Conservation (phyloP, 495 filamentous ascomycete species). For the Aspergillus conjunctus region DNA sequence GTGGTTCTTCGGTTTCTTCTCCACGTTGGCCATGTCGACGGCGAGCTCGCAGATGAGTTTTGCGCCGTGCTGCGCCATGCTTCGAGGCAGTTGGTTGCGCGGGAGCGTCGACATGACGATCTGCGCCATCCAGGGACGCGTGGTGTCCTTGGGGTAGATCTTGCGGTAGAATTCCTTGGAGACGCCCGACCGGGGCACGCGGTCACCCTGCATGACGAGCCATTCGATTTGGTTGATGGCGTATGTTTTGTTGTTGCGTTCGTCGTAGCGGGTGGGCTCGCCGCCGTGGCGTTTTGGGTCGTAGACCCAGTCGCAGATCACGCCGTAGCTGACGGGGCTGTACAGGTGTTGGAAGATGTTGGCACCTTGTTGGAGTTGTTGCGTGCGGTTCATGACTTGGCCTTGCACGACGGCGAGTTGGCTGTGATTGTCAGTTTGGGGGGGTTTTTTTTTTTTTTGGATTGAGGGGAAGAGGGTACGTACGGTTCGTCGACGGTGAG, state of each 20-base stretch:
- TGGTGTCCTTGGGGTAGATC: conserved; percentile 7
- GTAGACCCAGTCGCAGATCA: conserved; percentile 51
- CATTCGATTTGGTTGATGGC: conserved; percentile 57
- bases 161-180: conserved; percentile 8
- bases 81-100: conserved; percentile 3
- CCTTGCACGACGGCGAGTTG: conserved; percentile 62
- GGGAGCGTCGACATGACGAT: conserved; percentile 14
- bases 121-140: conserved; percentile 5
- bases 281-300: conserved; percentile 46
- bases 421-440: conserved; percentile 19
- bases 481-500: conserved; percentile 54
- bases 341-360: conserved; percentile 16
- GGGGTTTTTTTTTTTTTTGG: neutral
- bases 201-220: conserved; percentile 39
- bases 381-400: conserved; percentile 53
- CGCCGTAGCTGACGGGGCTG: conserved; percentile 55
- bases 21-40: conserved; percentile 36
- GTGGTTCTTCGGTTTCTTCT: conserved; percentile 48
- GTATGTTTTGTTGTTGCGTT: conserved; percentile 49
- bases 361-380: conserved; percentile 45
- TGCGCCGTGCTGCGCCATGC: conserved; percentile 10
- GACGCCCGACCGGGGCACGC: conserved; percentile 5
- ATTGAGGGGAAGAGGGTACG: conserved; percentile 7
- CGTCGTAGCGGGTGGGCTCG: conserved; percentile 44
- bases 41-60: conserved; percentile 41